phyloP scores from a whole-genome alignment of 2,329 filamentous ascomycete species.

The Paecilomyces fulvus region DNA sequence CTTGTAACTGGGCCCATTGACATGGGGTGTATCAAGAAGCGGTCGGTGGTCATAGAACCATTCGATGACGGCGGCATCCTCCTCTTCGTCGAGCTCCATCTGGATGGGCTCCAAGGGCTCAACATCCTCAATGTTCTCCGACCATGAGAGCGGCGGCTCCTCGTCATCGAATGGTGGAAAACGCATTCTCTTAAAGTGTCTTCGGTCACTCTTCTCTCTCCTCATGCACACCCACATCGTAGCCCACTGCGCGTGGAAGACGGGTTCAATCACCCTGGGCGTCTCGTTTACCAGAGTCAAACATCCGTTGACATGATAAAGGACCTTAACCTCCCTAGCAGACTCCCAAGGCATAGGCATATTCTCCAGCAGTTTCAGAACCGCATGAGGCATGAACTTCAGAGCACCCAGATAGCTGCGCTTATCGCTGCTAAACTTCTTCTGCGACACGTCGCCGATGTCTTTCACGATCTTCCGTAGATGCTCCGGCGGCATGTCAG shows the following conservation, averaged over 20 bases:
- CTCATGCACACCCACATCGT: constrained; percentile 99
- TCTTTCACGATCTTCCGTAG: constrained; percentile 96
- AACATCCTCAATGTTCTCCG: constrained; percentile 97
- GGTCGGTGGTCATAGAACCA: constrained; percentile 98
- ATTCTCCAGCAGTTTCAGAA: constrained; percentile 93
- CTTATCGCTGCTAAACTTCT: constrained; percentile 98
- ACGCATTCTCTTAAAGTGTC: constrained; percentile 97
- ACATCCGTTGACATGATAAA: constrained; percentile 97
- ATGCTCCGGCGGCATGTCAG: constrained; percentile 97
- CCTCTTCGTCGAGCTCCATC: constrained; percentile 92
- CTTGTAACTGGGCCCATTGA: constrained; percentile 96
- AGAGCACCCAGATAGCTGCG: constrained; percentile 92
- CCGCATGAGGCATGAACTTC: constrained; percentile 99
- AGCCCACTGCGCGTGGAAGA: constrained; percentile 98
- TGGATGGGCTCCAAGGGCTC: constrained; percentile 96
- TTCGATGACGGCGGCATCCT: constrained; percentile 83
- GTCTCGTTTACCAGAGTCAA: constrained; percentile 94
- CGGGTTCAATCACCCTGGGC: constrained; percentile 91
- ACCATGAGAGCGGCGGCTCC: constrained; percentile 94
- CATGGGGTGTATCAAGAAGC: constrained; percentile 80
- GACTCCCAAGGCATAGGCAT: constrained; percentile 99
- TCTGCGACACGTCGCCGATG: constrained; percentile 98
- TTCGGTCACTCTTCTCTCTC: constrained; percentile 89
- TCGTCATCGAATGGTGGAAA: constrained; percentile 98
- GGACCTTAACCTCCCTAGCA: constrained; percentile 87